Evolutionary conservation across 2,329 filamentous ascomycete genomes (phyloP), one percentile per base, ranked within the genome.

Genomic region (Teratosphaeria gauchensis): DNA sequence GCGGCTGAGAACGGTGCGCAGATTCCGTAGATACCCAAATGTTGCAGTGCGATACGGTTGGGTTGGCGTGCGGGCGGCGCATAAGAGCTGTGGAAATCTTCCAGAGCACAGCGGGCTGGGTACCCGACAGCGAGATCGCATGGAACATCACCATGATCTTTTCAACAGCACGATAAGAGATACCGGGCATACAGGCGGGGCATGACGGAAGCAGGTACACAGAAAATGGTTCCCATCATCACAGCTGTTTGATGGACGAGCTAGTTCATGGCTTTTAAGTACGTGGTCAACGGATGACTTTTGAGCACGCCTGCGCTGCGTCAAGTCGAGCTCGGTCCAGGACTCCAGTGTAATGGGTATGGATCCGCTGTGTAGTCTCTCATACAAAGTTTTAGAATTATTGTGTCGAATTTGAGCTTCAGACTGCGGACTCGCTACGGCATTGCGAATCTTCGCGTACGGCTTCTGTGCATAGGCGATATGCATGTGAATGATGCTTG

Each of bases 1-100:
- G 63, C 63, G 12, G 66, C 60, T 6, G 59, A 63, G 48, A 57
- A 65, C 54, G 62, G 51, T 9, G 42, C 35, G 38, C 21, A 28
- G 35, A 35, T 51, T 56, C 55, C 57, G 3, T 51, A 53, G 31
- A 31, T 31, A 53, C 28, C 51, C 51, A 53, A 48, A 19, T 16
- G 16, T 21, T 48, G 42, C 42, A 48, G 42, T 48, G 42, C 42
- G 42, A 48, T 48, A 48, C 42, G n/a, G 42, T 19, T 8, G 42
- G 19, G n/a, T 19, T 16, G 19, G 42, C 42, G n/a, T 7, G 16
- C 42, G 19, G n/a, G n/a, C 42, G 42, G 42, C 42, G 42, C 42
- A 48, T 19, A 48, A 48, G 42, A 21, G 42, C 9, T 21, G 42
- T 48, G n/a, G 19, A 48, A 8, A 8, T 48, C n/a, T 5, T 21